Conservation (phyloP, 257 asterid genomes). For the Lithospermum erythrorhizon region DNA sequence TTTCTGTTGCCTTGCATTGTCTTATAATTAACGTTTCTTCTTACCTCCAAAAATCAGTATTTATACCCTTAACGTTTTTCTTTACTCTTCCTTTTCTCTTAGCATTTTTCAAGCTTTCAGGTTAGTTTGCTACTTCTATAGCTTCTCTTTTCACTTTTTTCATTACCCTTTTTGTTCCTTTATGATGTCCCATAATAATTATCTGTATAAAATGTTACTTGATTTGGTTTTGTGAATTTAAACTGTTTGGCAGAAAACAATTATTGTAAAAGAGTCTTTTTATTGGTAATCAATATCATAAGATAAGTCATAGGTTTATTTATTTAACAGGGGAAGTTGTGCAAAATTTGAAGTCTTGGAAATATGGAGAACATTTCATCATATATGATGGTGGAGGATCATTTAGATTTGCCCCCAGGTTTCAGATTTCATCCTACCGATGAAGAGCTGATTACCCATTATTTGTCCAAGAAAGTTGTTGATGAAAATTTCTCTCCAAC, state of each 20-base stretch:
- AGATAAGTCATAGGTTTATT: neutral
- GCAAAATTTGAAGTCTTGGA: neutral
- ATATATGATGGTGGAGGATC: slow-evolving; percentile 19
- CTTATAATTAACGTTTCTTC: slow-evolving; percentile 41
- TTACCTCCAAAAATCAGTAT: slow-evolving; percentile 20
- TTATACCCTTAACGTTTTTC: slow-evolving; percentile 18
- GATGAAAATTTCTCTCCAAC: slow-evolving; percentile 34
- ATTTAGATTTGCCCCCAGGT: slow-evolving; percentile 59
- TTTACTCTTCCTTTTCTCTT: slow-evolving; percentile 18
- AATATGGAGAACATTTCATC: slow-evolving; percentile 30
- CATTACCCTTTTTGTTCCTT: slow-evolving; percentile 10
- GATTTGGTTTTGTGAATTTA: too few species aligned
- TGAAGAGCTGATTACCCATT: slow-evolving; percentile 69
- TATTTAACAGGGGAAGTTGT: neutral
- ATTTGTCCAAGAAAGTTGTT: slow-evolving; percentile 38
- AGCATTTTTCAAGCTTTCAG: slow-evolving; percentile 15
- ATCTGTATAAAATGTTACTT: too few species aligned
- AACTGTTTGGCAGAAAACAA: slow-evolving; percentile 6
- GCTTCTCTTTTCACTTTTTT: slow-evolving; percentile 13
- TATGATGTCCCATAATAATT: neutral
- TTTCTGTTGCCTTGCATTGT: slow-evolving; percentile 13
- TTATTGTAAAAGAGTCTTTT: too few species aligned
- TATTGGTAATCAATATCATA: too few species aligned
- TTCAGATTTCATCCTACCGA: slow-evolving; percentile 77
- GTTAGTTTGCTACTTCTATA: slow-evolving; percentile 11